Evolutionary conservation across 768 basidiomycete genomes (phyloP).

Genomic region (Calocybe indica): DNA sequence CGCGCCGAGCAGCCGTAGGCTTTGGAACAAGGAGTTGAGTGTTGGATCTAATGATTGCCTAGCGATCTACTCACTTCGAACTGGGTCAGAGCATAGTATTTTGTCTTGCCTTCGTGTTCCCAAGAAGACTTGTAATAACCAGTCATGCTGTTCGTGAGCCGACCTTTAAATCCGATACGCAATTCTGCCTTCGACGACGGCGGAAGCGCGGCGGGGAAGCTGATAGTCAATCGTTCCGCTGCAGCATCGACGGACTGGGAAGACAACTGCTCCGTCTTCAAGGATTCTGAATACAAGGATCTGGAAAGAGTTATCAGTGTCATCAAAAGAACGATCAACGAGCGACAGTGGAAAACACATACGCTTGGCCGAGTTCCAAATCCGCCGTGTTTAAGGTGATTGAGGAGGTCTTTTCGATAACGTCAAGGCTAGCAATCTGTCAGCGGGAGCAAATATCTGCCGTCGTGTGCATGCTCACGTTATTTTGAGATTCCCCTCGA

Average conservation of each 20-base stretch:
- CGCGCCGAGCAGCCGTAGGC: constrained; percentile 80
- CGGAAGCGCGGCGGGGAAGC: constrained; percentile 52
- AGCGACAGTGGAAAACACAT: constrained; percentile 12
- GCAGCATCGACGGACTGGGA: constrained; percentile 50
- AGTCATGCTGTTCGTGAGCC: constrained; percentile 67
- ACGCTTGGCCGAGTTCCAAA: constrained; percentile 52
- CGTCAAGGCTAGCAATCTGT: constrained; percentile 43
- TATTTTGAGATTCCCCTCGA: constrained; percentile 72
- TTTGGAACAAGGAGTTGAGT: constrained; percentile 20
- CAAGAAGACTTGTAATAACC: constrained; percentile 77
- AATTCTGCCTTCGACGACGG: constrained; percentile 67
- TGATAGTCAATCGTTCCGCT: constrained; percentile 60
- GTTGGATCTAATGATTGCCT: too few species aligned
- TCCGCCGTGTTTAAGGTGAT: constrained; percentile 63
- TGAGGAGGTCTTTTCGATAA: constrained; percentile 52
- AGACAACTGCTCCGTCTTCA: constrained; percentile 40
- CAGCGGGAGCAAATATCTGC: neutral
- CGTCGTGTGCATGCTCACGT: constrained; percentile 34
- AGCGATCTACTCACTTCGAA: constrained; percentile 53
- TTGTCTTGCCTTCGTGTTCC: constrained; percentile 57
- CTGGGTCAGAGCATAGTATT: constrained; percentile 79
- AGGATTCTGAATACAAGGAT: constrained; percentile 48
- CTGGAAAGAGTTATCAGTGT: constrained; percentile 13
- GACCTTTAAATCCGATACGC: constrained; percentile 61
- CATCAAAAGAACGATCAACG: neutral